These are phyloP conservation scores for Pythium brachiatum DNA, from an alignment of 352 stramenopile species.

Conservation along the genomic window DNA sequence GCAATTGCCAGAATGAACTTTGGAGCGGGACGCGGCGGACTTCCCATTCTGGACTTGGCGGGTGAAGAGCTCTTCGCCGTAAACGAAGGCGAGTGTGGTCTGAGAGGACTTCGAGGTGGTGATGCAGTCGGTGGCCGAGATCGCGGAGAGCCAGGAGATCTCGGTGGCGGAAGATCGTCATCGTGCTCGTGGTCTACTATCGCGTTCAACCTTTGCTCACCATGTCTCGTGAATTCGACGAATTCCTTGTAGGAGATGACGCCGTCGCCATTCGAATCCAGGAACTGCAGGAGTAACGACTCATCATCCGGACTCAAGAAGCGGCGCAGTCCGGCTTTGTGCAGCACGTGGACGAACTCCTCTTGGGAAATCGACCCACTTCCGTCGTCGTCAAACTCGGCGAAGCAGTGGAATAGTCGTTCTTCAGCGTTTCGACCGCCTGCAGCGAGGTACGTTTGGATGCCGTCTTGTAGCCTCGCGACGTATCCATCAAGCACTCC, in stretches of 20 bases:
- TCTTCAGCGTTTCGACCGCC: conserved; percentile 51
- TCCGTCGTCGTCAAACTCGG: conserved; percentile 48
- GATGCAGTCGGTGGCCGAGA: conserved; percentile 1
- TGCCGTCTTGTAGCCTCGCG: conserved; percentile 49
- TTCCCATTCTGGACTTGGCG: background rate
- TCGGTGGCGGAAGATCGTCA: background rate
- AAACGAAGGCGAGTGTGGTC: conserved; percentile 7
- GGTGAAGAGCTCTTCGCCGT: conserved; percentile 14
- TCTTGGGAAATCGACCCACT: conserved; percentile 55
- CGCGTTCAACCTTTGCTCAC: conserved; percentile 36
- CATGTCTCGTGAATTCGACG: conserved; percentile 55
- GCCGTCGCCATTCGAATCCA: conserved; percentile 63
- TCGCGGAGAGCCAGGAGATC: conserved; percentile 6
- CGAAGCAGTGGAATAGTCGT: conserved; percentile 46
- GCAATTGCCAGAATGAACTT: conserved; percentile 34
- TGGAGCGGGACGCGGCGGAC: background rate
- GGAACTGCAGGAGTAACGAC: conserved; percentile 58
- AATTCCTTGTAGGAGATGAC: conserved; percentile 66
- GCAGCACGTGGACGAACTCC: conserved; percentile 67
- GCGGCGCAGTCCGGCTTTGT: conserved; percentile 55
- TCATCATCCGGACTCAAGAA: conserved; percentile 67
- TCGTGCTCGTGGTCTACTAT: conserved; percentile 12
- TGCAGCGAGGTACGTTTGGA: conserved; percentile 47
- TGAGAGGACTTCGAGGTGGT: conserved; percentile 9
- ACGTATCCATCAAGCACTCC: conserved; percentile 55